Base-by-base conservation (phyloP, 306 rosid species). In the Rubus parviflorus region DNA sequence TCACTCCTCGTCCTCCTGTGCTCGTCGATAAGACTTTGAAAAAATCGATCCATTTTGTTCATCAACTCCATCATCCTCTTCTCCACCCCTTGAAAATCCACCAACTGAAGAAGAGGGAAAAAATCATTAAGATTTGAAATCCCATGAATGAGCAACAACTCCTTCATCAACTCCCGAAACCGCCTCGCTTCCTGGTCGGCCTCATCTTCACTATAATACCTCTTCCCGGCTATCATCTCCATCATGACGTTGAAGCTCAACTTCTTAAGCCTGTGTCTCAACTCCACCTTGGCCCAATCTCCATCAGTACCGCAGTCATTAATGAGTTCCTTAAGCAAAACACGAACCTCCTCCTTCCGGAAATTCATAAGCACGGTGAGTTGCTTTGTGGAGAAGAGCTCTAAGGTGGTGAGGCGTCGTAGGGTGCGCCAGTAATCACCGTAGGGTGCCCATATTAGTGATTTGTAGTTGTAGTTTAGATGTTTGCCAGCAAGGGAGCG, bases 341-440 rank as follows among this genome's bases (percentile, higher is more conserved):
- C 25, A 6, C 6, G 53, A 46, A 72, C 71, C 73, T 77, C 81
- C n/a, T 64, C 70, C 15, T 14, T 37, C 38, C 81, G 75, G 4
- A 77, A 42, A 0, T n/a, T 4, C 0, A 68, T 9, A 0, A 77
- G 46, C 60, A 42, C 10, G 49, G 66, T 30, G 5, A 82, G 79
- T n/a, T 64, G 72, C 49, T 62, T 73, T 1, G 70, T 4, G 0
- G 79, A 66, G 72, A 77, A 58, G 54, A 82, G 76, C 76, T 82
- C 82, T 51, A 73, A 10, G 5, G 81, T 77, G 11, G 67, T 70
- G 22, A 83, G 64, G 12, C 83, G 74, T 2, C 84, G 72, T 3
- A 82, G 84, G 54, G 60, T 74, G 43, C 82, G 83, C 83, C 83
- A 83, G 42, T 64, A 48, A 25, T 83, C 69, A 7, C 85, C 85